Evolutionary conservation across 495 filamentous ascomycete species (phyloP), one percentile per base, ranked within the genome.

Genomic region (Neurospora sp.): DNA sequence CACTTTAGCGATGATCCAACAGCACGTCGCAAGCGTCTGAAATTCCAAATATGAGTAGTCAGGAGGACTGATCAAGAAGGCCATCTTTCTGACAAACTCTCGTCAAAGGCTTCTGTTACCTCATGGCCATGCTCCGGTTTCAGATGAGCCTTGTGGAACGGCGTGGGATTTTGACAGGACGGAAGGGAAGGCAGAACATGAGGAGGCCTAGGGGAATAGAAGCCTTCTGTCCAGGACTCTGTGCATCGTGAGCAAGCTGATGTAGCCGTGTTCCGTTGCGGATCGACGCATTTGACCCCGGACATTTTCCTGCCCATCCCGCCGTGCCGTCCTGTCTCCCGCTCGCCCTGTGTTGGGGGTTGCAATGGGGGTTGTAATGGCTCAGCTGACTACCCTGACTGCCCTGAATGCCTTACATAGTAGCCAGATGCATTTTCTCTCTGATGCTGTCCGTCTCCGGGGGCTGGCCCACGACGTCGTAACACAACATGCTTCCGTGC

Each of bases 111-210:
- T 35, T 65, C 27, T 65, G 53, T 59, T 65, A 65, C 53, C 53
- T 35, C 27, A 37, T 65, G 53, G 27, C 6, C 53, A 65, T 35
- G 53, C 27, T 65, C 53, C 53, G 12, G 74, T 75, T 69, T 73
- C 72, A 75, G 39, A 73, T 31, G 71, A 22, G 39, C 61, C 39
- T 46, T 71, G 74, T 77, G 68, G 72, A 71, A 75, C 74, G 22
- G 46, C 73, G 73, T 71, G 74, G 35, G 16, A 72, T 77, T 74
- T 74, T 77, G 74, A 75, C 76, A 79, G 79, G 75, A 77, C 59
- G 73, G 71, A 59, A 69, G 40, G 61, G 46, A 75, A 72, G 71
- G 11, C 69, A 74, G 73, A 71, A 59, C 72, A 68, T 73, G 72
- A 69, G 70, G 70, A 71, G 69, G 77, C 78, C 69, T 53, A 61